phyloP scores from a whole-genome alignment of 208 protist species.

The Spongospora subterranea region DNA sequence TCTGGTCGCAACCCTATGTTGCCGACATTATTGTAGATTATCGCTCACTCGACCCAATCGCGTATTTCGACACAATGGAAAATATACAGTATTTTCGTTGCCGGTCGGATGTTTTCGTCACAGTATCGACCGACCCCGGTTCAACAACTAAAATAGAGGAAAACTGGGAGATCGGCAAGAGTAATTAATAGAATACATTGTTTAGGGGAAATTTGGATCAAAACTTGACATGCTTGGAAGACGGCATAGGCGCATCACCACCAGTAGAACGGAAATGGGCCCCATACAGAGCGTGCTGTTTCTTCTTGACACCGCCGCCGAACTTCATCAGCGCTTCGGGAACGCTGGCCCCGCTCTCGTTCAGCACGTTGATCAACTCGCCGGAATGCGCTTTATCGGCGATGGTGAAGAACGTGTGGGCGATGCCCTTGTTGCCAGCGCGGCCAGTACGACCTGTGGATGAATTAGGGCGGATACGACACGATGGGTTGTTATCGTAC shows the following conservation, averaged over 20 bases:
- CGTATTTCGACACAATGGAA: too few species aligned
- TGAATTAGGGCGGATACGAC: conserved; percentile 74
- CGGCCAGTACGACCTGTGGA: conserved; percentile 81
- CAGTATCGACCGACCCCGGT: too few species aligned
- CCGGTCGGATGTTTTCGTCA: too few species aligned
- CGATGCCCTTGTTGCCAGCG: conserved; percentile 75
- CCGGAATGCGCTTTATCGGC: conserved; percentile 62
- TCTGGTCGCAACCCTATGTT: too few species aligned
- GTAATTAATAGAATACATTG: too few species aligned
- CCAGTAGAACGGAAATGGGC: conserved; percentile 4
- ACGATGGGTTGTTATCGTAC: too few species aligned
- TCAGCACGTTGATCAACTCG: conserved; percentile 62
- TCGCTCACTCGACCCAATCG: too few species aligned
- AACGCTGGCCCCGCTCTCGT: conserved; percentile 51
- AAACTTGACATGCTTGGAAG: conserved; percentile 60
- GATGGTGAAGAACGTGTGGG: conserved; percentile 68
- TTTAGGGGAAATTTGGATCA: conserved; percentile 21
- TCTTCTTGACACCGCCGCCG: conserved; percentile 61
- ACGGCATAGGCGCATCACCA: background rate
- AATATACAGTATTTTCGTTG: too few species aligned
- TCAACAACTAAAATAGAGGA: too few species aligned
- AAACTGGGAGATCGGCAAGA: too few species aligned
- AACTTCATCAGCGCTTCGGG: conserved; percentile 63
- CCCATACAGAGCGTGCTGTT: conserved; percentile 65
- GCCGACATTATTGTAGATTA: too few species aligned